Base-by-base conservation (phyloP, 345 rosid species). In the Schrenkiella parvula region DNA sequence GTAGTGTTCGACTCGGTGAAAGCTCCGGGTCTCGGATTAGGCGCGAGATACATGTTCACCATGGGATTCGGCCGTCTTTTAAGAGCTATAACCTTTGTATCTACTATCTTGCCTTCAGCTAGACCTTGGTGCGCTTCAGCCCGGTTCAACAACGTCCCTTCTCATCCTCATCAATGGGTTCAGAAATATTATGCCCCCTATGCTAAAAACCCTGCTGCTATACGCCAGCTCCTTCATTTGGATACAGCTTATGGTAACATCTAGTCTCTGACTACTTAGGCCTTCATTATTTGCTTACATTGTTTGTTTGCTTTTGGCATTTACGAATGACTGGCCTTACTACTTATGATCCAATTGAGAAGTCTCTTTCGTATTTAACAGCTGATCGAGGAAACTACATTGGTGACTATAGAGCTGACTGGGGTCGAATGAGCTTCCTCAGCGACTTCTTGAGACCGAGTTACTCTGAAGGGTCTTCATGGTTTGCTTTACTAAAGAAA, bases 1-100 rank as follows among this genome's bases (percentile, higher is more conserved):
- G 98, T 93, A 17, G 86, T 84, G 21, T 93, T 88, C 43, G 78
- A 80, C 76, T 89, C 85, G 6, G 95, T 93, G 14, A 66, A 89
- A 74, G 95, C 95, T 79, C 98, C 96, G 39, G 97, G 98, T 52
- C 86, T 93, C 70, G 97, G 98, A 62, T 79, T 93, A 55, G 97
- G 92, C 22, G 97, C 98, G 25, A 70, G 96, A 58, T 89, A 86
- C 86, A 88, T 93, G 80, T 91, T 89, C 83, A 89, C 97, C 28
- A 93, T 91, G 97, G 97, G 83, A 32, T 31, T 89, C 8, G 98
- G 98, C 32, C 98, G 96, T 62, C 87, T 93, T 73, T 91, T 93
- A 72, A 88, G 97, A 64, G 89, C 98, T 46, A 80, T 93, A 75
- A 85, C 89, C 57, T 93, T 93, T 66, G 81, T 80, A 18, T 89